Evolutionary conservation across 23 red algal species (phyloP), one percentile per base, ranked within the genome.

Genomic region (Gracilariopsis chorda): DNA sequence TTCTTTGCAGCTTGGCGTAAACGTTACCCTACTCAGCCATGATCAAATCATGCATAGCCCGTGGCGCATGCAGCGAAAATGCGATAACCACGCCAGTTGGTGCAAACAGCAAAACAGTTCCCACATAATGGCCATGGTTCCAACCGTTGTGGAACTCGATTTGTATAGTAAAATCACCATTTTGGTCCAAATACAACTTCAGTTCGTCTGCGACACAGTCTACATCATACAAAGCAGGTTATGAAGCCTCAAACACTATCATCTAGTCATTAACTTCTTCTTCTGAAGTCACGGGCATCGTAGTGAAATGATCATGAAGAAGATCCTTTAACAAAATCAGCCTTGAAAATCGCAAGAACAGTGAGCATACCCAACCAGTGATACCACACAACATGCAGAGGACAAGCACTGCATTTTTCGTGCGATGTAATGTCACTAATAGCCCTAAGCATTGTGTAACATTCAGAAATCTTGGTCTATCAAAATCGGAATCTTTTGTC

Each of bases 151-250:
- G 44, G 55, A 80, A 80, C 76, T 52, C 55, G 46, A 1, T 57
- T 41, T 80, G 76, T 17, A 80, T 80, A 13, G 55, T 37, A 34
- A 7, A 11, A 24, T 55, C 11, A 24, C 21, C 23, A 55, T 21
- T 80, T 55, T 80, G 12, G 12, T 80, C 30, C 23, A 80, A 41
- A 80, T 80, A 56, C 33, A 80, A 47, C 16, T 80, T 58, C 45
- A 51, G 42, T 51, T 12, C 0, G 55, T 80, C 76, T 0, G 49
- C 11, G 20, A 80, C 46, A 41, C 43, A 8, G 13, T 56, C 1
- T 37, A 80, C 21, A 55, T 57, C 36, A 52, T 1, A 20, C 8
- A 80, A 37, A 51, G 25, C 8, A 55, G 1, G 44, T 0, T 80
- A 59, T 0, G 48, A 17, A 12, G 13, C 23, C 0, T 10, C 9